Percentiles rank a stretch among this genome's conserved stretches.
phyloP scores from a whole-genome alignment of 2,329 filamentous ascomycete species.

The Colletotrichum sidae region DNA sequence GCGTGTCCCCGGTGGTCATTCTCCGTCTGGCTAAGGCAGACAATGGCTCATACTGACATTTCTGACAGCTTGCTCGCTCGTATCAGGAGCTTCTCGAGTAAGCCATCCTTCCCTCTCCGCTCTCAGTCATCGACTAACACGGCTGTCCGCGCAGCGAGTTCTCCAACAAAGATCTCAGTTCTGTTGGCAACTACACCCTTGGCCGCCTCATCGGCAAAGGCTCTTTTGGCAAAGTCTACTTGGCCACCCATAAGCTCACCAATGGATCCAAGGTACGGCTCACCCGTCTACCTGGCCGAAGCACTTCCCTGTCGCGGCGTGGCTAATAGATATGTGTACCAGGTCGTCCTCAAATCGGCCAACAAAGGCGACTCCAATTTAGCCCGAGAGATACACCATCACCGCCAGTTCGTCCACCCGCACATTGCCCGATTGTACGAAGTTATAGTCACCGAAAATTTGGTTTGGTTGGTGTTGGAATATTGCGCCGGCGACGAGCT shows the following conservation, averaged over 20 bases:
- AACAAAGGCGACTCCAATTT: constrained; percentile 96
- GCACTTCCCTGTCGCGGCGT: background rate
- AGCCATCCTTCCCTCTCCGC: constrained; percentile 47
- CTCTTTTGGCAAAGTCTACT: constrained; percentile 97
- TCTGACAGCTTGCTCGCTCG: constrained; percentile 85
- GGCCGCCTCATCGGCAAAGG: constrained; percentile 95
- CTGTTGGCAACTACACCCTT: constrained; percentile 94
- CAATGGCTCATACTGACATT: background rate
- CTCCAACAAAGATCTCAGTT: constrained; percentile 87
- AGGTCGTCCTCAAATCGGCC: constrained; percentile 98
- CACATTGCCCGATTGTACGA: constrained; percentile 98
- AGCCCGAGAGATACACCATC: constrained; percentile 97
- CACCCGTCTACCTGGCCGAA: background rate
- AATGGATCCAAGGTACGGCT: constrained; percentile 90
- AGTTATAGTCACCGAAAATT: constrained; percentile 93
- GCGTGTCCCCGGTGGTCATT: constrained; percentile 34
- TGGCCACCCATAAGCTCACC: constrained; percentile 95
- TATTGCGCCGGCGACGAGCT: constrained; percentile 97
- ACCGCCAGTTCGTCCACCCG: constrained; percentile 96
- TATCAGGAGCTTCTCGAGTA: constrained; percentile 97
- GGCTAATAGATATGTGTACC: constrained; percentile 32
- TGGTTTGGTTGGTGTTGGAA: constrained; percentile 97
- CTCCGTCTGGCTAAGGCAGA: no score
- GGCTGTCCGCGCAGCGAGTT: constrained; percentile 77
- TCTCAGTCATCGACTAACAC: constrained; percentile 10